A percentile compares a stretch with the other conserved stretches of the same genome.
Evolutionary conservation across 306 rosid species (phyloP).

Genomic region (Glycine latifolia): DNA sequence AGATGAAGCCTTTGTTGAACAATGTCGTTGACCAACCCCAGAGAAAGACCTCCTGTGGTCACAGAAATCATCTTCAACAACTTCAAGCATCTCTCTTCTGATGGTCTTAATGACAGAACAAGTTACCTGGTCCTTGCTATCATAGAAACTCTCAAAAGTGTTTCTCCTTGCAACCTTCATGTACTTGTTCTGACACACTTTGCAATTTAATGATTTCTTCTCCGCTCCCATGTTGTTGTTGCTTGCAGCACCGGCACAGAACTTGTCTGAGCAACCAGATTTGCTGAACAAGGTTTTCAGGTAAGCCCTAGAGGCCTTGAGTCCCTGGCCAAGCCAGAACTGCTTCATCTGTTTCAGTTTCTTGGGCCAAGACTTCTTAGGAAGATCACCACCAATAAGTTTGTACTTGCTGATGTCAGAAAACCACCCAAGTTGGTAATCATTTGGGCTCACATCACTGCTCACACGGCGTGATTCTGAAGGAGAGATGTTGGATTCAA

Average conservation of each 20-base stretch:
- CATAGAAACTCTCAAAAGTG: constrained; percentile 60
- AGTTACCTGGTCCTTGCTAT: constrained; percentile 49
- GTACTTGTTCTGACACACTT: constrained; percentile 51
- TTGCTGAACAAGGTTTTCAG: constrained; percentile 74
- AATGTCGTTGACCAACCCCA: constrained; percentile 73
- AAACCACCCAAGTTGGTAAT: constrained; percentile 58
- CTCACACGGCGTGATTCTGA: constrained; percentile 79
- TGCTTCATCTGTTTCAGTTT: constrained; percentile 77
- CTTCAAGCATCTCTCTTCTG: constrained; percentile 58
- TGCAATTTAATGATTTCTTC: constrained; percentile 42
- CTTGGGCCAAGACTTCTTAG: constrained; percentile 70
- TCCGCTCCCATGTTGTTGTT: constrained; percentile 43
- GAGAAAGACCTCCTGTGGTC: constrained; percentile 82
- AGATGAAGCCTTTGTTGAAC: constrained; percentile 52
- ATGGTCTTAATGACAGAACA: constrained; percentile 55
- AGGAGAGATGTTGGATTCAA: constrained; percentile 65
- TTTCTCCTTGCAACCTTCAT: constrained; percentile 53
- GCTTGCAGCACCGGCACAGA: constrained; percentile 56
- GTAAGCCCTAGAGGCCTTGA: constrained; percentile 76
- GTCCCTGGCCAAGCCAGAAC: constrained; percentile 60
- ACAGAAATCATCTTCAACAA: constrained; percentile 50
- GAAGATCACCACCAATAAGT: constrained; percentile 45
- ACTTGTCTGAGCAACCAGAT: constrained; percentile 66
- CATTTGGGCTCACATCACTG: constrained; percentile 71
- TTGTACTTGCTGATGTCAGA: constrained; percentile 47